Percentiles rank a stretch among this genome's conserved stretches.
phyloP scores from a whole-genome alignment of 1,284 basidiomycete species.

The Ceratobasidium sp. region DNA sequence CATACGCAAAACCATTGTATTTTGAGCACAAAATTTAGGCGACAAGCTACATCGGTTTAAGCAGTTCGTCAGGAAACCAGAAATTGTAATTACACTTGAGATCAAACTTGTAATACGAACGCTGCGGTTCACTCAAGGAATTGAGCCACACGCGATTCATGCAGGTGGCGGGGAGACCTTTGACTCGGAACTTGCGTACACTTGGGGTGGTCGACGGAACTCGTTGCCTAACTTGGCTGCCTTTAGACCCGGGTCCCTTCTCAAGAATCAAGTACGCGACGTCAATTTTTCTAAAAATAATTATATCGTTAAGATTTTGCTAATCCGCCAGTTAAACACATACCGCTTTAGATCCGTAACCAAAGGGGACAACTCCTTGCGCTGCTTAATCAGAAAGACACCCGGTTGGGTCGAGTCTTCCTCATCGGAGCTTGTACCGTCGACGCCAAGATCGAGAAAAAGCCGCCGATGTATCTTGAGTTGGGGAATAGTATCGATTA shows the following conservation, averaged over 20 bases:
- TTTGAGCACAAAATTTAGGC: no score
- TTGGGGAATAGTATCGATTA: conserved; percentile 4
- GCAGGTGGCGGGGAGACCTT: background rate
- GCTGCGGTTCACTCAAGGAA: background rate
- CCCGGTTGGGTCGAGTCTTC: background rate
- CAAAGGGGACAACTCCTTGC: background rate
- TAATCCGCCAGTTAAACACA: no score
- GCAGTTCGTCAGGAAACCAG: no score
- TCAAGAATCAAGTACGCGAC: background rate
- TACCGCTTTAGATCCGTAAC: background rate
- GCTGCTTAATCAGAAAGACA: background rate
- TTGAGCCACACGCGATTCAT: background rate
- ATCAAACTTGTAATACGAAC: background rate
- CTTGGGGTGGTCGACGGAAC: background rate
- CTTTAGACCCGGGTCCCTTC: background rate
- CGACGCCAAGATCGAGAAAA: background rate
- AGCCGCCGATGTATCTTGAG: background rate
- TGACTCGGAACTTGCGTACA: background rate
- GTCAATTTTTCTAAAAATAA: background rate
- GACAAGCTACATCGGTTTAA: no score
- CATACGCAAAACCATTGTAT: no score
- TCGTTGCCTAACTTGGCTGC: background rate
- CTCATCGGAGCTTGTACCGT: conserved; percentile 8
- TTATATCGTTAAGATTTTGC: no score
- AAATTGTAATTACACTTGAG: no score